Conservation (phyloP, 257 asterid species). For the Nemophila menziesii region DNA sequence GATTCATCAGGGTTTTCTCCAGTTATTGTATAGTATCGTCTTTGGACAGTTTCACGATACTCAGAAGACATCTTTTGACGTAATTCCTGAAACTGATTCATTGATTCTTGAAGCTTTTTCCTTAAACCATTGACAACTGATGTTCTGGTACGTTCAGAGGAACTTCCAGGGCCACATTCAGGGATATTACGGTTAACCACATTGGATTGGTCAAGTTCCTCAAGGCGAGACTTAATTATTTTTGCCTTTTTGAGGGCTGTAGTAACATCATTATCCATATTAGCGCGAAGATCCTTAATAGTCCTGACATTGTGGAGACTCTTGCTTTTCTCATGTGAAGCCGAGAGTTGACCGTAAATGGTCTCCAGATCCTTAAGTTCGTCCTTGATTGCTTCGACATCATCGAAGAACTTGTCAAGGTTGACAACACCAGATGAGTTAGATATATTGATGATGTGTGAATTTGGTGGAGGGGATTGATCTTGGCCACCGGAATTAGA, state of each 20-base stretch:
- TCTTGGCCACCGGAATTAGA: constrained; percentile 9
- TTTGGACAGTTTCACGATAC: constrained; percentile 48
- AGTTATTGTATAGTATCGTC: constrained; percentile 52
- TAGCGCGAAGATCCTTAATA: constrained; percentile 19
- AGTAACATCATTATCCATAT: constrained; percentile 23
- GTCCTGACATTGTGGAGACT: constrained; percentile 25
- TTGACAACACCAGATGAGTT: constrained; percentile 20
- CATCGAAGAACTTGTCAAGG: constrained; percentile 26
- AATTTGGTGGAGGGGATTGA: constrained; percentile 8
- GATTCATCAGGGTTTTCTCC: constrained; percentile 60
- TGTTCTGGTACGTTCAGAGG: constrained; percentile 55
- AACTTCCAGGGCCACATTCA: constrained; percentile 66
- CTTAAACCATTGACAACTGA: constrained; percentile 64
- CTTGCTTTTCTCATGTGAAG: constrained; percentile 24
- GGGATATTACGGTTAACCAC: constrained; percentile 49
- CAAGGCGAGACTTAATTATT: constrained; percentile 38
- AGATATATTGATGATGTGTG: no score
- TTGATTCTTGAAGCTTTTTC: constrained; percentile 45
- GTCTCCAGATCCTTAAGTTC: constrained; percentile 21
- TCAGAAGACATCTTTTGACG: constrained; percentile 39
- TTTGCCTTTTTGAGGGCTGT: constrained; percentile 41
- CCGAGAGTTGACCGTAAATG: constrained; percentile 11
- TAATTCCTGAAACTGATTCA: constrained; percentile 50
- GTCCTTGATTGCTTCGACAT: constrained; percentile 24
- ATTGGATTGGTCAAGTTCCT: constrained; percentile 42